Base-by-base conservation (phyloP, 2,329 filamentous ascomycete genomes). In the Dissoconium aciculare region DNA sequence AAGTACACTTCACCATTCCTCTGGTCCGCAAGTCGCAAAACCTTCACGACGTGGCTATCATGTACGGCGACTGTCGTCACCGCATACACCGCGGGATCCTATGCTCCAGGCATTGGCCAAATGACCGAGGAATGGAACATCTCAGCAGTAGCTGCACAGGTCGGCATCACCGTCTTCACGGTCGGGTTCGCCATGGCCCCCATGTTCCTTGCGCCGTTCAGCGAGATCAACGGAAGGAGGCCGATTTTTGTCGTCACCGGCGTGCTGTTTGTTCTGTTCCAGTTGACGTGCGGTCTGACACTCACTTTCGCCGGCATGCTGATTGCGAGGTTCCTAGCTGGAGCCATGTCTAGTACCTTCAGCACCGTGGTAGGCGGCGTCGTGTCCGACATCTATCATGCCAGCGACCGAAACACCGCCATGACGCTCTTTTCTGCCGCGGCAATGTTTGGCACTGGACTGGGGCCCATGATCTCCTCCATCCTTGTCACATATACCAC, bases 361-460 rank as follows among this genome's bases (percentile, higher is more conserved):
- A 83, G 78, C 26, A 89, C 82, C 13, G 85, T 93, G 67, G 78
- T 92, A 0, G 85, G 85, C n/a, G 85, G 85, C 3, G 79, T 94
- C 3, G 77, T 94, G 24, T 78, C 78, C 30, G 85, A 94, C 48
- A 69, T 93, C 35, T 93, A 84, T 58, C 70, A 76, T 28, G 72
- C 80, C 6, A 60, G 79, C 36, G 74, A 80, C 26, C 66, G 87
- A 17, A 93, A 94, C 45, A 83, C 78, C 0, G 80, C 85, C 0
- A 93, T 94, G 87, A 77, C 82, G 0, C 51, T 92, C 0, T 94
- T 92, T 53, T 78, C 78, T n/a, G 81, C 78, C 1, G 63, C 66
- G 3, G 84, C 83, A 0, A 59, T 94, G 0, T 65, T 78, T 6
- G 87, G 83, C 0, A 91, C 83, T 0, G 83, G 83, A 0, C 58